Conservation (phyloP, 2,329 filamentous ascomycete genomes). For the Trichoderma atroviride region DNA sequence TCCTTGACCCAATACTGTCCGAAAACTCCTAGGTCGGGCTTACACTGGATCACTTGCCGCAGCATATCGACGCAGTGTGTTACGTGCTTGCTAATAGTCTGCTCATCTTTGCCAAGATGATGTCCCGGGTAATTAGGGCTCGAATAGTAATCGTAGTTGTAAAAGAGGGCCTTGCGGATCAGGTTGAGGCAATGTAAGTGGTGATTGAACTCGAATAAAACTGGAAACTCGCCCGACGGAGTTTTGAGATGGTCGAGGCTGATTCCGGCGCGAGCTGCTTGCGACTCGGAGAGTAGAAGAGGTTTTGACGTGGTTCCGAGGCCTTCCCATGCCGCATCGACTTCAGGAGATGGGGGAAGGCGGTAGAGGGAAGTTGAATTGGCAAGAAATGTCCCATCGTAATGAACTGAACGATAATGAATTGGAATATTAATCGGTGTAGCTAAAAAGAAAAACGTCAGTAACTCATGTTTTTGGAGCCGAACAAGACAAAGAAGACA, state of each 20-base stretch:
- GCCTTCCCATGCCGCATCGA: slow-evolving; percentile 22
- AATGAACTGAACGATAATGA: slow-evolving; percentile 13
- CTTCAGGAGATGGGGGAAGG: slow-evolving; percentile 4
- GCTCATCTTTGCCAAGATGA: slow-evolving; percentile 9
- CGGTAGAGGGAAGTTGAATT: slow-evolving; percentile 13
- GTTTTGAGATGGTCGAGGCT: slow-evolving; percentile 14
- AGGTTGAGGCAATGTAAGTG: slow-evolving; percentile 22
- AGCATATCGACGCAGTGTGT: slow-evolving; percentile 20
- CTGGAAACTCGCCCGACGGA: slow-evolving; percentile 1
- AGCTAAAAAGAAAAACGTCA: neutral
- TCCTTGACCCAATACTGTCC: slow-evolving; percentile 23
- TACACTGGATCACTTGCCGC: slow-evolving; percentile 19
- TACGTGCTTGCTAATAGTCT: slow-evolving; percentile 14
- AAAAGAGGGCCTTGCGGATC: slow-evolving; percentile 17
- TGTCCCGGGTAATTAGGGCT: neutral
- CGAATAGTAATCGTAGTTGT: slow-evolving; percentile 20
- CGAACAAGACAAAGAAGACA: neutral
- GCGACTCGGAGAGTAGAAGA: slow-evolving; percentile 3
- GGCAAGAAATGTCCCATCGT: slow-evolving; percentile 17
- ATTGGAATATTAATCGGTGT: slow-evolving; percentile 19
- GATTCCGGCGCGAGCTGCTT: slow-evolving; percentile 7
- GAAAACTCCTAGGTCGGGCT: slow-evolving; percentile 16
- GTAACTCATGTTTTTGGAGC: neutral
- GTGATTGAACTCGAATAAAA: slow-evolving; percentile 22
- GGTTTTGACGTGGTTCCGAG: slow-evolving; percentile 16